phyloP scores from a whole-genome alignment of 2,329 filamentous ascomycete genomes.

The Pseudocercospora fuligena region DNA sequence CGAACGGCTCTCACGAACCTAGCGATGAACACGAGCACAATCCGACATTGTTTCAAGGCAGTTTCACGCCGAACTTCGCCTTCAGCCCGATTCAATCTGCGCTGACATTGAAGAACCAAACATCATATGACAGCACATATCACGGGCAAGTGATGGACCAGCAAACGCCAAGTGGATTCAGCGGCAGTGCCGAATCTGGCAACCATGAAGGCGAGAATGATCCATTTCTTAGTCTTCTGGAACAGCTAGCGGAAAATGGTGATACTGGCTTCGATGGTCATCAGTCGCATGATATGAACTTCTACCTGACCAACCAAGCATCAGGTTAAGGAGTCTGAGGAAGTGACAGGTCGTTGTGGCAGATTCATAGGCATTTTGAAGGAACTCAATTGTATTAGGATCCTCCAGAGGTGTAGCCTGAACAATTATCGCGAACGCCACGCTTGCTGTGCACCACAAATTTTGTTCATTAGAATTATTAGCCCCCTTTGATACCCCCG shows the following conservation, averaged over 20 bases:
- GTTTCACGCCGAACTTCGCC: conserved; percentile 49
- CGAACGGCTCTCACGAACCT: conserved; percentile 9
- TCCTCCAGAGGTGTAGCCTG: not conserved
- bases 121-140: conserved; percentile 30
- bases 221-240: conserved; percentile 76
- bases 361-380: not conserved
- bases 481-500: conserved; percentile 19
- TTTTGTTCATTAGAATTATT: conserved; percentile 18
- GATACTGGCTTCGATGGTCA: conserved; percentile 64
- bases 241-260: conserved; percentile 84
- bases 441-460: not conserved
- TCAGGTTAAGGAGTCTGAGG: not conserved
- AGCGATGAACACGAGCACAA: conserved; percentile 21
- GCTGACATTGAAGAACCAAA: conserved; percentile 6
- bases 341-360: not conserved
- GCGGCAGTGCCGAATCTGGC: conserved; percentile 44
- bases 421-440: not conserved
- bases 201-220: conserved; percentile 68
- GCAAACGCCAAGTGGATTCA: conserved; percentile 52
- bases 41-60: conserved; percentile 39
- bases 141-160: conserved; percentile 40
- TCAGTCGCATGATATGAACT: conserved; percentile 69
- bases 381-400: not conserved
- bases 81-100: conserved; percentile 36
- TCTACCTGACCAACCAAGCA: conserved; percentile 60